phyloP scores from a whole-genome alignment of 129 eudicot species.

The Helianthus tuberosus region DNA sequence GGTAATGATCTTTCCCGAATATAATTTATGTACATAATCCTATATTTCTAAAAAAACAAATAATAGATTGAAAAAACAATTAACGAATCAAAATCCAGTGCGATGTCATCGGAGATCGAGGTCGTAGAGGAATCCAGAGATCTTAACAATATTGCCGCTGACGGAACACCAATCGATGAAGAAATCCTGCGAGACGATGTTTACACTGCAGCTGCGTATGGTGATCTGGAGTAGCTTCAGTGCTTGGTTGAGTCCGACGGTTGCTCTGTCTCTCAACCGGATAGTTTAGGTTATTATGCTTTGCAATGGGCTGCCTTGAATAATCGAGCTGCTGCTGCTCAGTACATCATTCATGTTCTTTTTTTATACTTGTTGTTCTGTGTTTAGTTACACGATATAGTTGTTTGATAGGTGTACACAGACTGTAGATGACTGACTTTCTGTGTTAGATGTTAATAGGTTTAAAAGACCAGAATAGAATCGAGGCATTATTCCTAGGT shows the following conservation, averaged over 20 bases:
- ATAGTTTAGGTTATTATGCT: slow-evolving; percentile 83
- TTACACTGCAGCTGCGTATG: slow-evolving; percentile 97
- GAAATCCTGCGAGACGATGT: slow-evolving; percentile 79
- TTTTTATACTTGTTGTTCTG: slow-evolving; percentile 4
- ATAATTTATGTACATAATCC: no score
- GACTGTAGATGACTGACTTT: no score
- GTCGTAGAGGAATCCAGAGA: slow-evolving; percentile 83
- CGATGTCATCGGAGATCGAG: slow-evolving; percentile 96
- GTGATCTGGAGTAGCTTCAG: slow-evolving; percentile 95
- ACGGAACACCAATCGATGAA: slow-evolving; percentile 44
- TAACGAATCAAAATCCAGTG: not conserved
- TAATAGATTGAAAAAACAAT: no score
- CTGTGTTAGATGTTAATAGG: no score
- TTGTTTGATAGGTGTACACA: not conserved
- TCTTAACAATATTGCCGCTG: slow-evolving; percentile 38
- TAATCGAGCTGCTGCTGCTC: slow-evolving; percentile 96
- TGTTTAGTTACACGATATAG: not conserved
- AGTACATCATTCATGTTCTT: slow-evolving; percentile 76
- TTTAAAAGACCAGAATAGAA: no score
- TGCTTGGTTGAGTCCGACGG: slow-evolving; percentile 90
- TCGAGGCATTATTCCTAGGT: no score
- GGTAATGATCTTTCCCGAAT: no score
- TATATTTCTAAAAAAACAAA: no score
- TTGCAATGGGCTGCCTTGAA: slow-evolving; percentile 99
- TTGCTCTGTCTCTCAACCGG: slow-evolving; percentile 87